phyloP scores from a whole-genome alignment of 1,284 basidiomycete genomes.

The Cryptococcus sp. region DNA sequence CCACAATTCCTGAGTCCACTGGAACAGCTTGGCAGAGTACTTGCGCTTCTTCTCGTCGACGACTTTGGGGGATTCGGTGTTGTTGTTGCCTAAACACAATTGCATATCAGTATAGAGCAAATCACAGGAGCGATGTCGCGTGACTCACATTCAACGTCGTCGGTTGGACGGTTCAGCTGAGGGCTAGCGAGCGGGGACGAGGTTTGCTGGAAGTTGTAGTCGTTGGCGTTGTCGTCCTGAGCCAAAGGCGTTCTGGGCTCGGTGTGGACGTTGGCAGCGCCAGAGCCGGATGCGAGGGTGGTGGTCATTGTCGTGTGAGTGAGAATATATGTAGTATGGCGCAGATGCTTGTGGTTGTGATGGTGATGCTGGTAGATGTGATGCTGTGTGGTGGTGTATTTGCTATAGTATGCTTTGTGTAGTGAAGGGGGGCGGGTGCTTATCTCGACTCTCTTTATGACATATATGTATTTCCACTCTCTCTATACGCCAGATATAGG shows the following conservation, averaged over 20 bases:
- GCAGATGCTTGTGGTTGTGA: too few relatives aligned
- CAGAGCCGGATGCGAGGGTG: too few relatives aligned
- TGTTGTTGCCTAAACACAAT: neutral
- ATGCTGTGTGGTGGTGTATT: neutral
- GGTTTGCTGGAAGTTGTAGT: too few relatives aligned
- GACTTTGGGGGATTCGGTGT: conserved; percentile 4
- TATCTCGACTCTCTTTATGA: too few relatives aligned
- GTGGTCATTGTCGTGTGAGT: too few relatives aligned
- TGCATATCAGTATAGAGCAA: neutral
- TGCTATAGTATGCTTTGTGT: neutral
- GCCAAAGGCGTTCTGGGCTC: too few relatives aligned
- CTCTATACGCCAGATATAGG: neutral
- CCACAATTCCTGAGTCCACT: conserved; percentile 23
- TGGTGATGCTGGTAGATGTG: neutral
- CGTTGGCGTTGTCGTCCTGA: too few relatives aligned
- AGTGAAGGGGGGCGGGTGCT: neutral
- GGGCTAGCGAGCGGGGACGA: too few relatives aligned
- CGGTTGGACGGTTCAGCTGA: too few relatives aligned
- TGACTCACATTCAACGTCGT: neutral
- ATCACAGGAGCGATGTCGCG: neutral
- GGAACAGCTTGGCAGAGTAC: conserved; percentile 15
- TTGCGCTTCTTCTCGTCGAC: conserved; percentile 15
- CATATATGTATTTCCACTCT: neutral
- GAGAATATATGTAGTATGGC: too few relatives aligned
- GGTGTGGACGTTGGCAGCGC: too few relatives aligned